Evolutionary conservation across 108 stramenopile genomes (phyloP), one percentile per base, ranked within the genome.

Genomic region (Nitzschia inconspicua): DNA sequence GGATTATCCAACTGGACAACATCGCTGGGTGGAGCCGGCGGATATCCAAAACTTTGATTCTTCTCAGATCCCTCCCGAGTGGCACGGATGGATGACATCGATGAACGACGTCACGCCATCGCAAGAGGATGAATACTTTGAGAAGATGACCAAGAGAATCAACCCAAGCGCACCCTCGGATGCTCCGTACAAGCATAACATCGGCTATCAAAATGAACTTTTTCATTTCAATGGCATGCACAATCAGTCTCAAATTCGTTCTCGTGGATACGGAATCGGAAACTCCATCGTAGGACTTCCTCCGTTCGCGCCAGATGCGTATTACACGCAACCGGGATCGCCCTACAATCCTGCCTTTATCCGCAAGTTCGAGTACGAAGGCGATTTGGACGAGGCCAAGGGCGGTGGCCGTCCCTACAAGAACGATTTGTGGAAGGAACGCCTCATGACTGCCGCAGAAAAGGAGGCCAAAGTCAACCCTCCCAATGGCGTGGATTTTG

Each of bases 1-100:
- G 36, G 94, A 96, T 40, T 96, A 96, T 66, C 85, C 93, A 43
- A 89, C 84, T 51, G 96, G 96, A 1, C 94, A 95, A 60, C 96
- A 97, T 75, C 84, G 96, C 48, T 97, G 96, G 96, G 94, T 97
- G 11, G 96, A 97, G 63, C 94, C 93, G n/a, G 77, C 57, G 13
- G 73, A 75, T 52, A 54, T 60, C 47, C 90, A 96, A 80, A 94
- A 96, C 75, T 97, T 93, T 64, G 96, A 97, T 63, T 75, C 93
- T 9, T 72, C 91, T 37, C 82, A 78, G 39, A 78, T 97, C 62
- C 80, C 91, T 24, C 93, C 96, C 28, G 90, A 92, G 61, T 97
- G 94, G 94, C 96, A 97, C 51, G 91, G 91, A 4, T 97, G 96
- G 96, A 89, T 97, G 89, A 77, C 77, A 25, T 85, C 84, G 68